Evolutionary conservation across 345 rosid species (phyloP).

Genomic region (Aurinia saxatilis): DNA sequence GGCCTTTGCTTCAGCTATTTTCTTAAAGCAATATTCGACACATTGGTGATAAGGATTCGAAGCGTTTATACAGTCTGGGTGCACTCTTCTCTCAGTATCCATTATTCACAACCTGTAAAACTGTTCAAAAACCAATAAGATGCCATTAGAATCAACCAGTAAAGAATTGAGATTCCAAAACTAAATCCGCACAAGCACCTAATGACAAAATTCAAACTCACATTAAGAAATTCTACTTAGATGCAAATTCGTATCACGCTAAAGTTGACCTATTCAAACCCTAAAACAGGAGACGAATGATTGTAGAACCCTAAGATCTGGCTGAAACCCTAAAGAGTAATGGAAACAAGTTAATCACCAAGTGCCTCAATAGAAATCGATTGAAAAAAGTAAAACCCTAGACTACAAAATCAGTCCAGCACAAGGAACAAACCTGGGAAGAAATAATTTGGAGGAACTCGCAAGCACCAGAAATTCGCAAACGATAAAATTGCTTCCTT

Average conservation of each 20-base stretch:
- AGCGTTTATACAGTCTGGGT: conserved; percentile 61
- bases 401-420: background rate
- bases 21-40: conserved; percentile 71
- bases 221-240: background rate
- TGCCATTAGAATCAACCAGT: background rate
- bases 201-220: background rate
- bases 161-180: background rate
- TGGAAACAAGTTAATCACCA: background rate
- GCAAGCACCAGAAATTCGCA: background rate
- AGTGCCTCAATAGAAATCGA: background rate
- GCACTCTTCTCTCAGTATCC: conserved; percentile 48
- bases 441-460: background rate
- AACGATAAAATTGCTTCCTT: background rate
- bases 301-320: background rate
- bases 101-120: conserved; percentile 8
- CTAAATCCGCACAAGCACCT: background rate
- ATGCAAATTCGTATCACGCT: background rate
- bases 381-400: background rate
- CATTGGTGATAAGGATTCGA: conserved; percentile 73
- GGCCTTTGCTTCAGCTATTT: conserved; percentile 60
- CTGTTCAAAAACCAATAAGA: background rate
- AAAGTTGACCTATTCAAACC: conserved; percentile 12
- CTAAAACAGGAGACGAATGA: background rate
- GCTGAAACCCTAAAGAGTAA: background rate
- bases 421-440: conserved; percentile 1